Base-by-base conservation (phyloP, 176 grass and related monocot genomes). In the barley (Hordeum vulgare) region DNA sequence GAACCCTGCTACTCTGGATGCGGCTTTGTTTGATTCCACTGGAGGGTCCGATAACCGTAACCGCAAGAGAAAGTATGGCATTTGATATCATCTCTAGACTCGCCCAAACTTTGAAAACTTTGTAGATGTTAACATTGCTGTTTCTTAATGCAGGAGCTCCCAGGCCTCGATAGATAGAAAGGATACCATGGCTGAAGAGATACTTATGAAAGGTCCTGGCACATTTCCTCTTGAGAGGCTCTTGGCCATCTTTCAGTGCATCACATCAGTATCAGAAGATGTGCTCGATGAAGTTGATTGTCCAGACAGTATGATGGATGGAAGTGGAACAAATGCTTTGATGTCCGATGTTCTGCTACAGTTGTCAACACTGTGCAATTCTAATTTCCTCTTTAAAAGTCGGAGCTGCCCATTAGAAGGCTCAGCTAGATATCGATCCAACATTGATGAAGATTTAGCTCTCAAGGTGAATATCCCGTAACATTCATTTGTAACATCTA, bases 201-300 rank as follows among this genome's bases (percentile, higher is more conserved):
- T 90, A 77, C 89, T 96, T 84, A 89, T 91, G 84, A 99, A 99
- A 77, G 93, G 96, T 37, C 96, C 91, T 34, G 93, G 93, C 47
- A 94, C 84, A 75, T 99, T 96, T 84, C 96, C 96, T 63, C 85
- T 99, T 59, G 96, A 99, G 85, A 91, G 96, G 67, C 88, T 94
- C n/a, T 84, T 99, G 66, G 96, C 93, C 75, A 99, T 99, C 84
- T 99, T 96, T 83, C 91, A 99, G 81, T 99, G 93, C 65, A 96
- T 94, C 68, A 99, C 96, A 76, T 99, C 93, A 6, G 88, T 92
- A 28, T 85, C 86, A 25, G 93, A 99, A 75, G 89, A 88, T 64
- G 25, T 54, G 64, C 21, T 85, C 3, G 64, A 81, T 83, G 92
- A 96, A 84, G 81, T 83, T 54, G 87, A 94, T 37, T 77, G 76